These are phyloP conservation scores for Prunus dulcis DNA, from an alignment of 306 rosid species.

Conservation along the genomic window DNA sequence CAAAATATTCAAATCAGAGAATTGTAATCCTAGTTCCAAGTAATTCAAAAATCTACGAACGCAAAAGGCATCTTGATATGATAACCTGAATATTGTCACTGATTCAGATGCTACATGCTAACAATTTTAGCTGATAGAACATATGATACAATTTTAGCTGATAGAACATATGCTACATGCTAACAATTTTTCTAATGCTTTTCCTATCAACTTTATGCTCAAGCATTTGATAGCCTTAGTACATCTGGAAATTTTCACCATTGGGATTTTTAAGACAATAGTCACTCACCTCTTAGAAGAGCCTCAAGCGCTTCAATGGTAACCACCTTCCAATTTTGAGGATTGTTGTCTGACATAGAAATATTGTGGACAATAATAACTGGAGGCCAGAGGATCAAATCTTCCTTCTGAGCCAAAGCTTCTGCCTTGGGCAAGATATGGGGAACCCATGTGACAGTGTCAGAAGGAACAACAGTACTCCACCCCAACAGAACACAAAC, in stretches of 20 bases:
- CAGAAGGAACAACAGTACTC: slow-evolving; percentile 70
- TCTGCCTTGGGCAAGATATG: slow-evolving; percentile 61
- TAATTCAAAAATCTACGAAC: background rate
- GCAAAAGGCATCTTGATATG: background rate
- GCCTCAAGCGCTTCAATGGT: slow-evolving; percentile 73
- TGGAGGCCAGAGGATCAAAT: slow-evolving; percentile 95
- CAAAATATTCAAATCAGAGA: slow-evolving; percentile 3
- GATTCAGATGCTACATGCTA: background rate
- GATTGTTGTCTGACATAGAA: slow-evolving; percentile 63
- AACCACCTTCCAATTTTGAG: slow-evolving; percentile 78
- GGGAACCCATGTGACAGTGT: slow-evolving; percentile 82
- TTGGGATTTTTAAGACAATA: background rate
- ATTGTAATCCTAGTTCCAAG: background rate
- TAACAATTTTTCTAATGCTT: too few species aligned
- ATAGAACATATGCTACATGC: background rate
- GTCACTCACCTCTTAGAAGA: slow-evolving; percentile 75
- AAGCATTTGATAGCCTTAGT: background rate
- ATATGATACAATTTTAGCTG: background rate
- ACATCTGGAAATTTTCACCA: background rate
- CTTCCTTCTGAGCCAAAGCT: slow-evolving; percentile 84
- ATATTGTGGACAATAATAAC: slow-evolving; percentile 69
- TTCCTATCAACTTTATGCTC: background rate
- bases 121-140: background rate
- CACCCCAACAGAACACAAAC: slow-evolving; percentile 90
- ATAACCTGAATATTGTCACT: background rate